Conservation (phyloP, 768 basidiomycete genomes). For the Myochromella boudieri region DNA sequence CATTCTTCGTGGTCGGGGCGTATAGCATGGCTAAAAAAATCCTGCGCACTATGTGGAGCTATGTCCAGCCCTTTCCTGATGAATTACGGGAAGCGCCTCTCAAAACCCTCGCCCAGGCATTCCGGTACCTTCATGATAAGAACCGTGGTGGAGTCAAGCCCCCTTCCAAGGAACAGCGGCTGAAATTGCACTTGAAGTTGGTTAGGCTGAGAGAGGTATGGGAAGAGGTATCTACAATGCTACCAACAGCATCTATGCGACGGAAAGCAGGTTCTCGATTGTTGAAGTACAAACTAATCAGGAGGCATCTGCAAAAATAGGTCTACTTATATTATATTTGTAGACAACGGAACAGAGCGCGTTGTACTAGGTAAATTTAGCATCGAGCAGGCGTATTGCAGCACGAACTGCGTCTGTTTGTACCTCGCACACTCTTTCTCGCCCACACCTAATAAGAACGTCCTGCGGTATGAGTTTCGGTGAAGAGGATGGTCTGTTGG, state of each 20-base stretch:
- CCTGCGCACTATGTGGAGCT: constrained; percentile 64
- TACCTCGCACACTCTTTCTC: constrained; percentile 62
- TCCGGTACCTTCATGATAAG: constrained; percentile 40
- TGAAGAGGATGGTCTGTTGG: constrained; percentile 32
- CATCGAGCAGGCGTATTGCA: constrained; percentile 73
- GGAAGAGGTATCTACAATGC: constrained; percentile 1
- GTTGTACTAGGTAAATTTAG: constrained; percentile 50
- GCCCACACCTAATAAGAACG: constrained; percentile 62
- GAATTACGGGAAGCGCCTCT: constrained; percentile 45
- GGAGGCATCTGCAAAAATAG: no score
- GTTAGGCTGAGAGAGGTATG: constrained; percentile 13
- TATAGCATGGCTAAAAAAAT: constrained; percentile 49
- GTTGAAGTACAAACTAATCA: no score
- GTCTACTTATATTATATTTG: constrained; percentile 2
- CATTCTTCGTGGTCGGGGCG: constrained; percentile 59
- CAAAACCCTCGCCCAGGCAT: constrained; percentile 41
- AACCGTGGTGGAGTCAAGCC: constrained; percentile 14
- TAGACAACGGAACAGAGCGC: no score
- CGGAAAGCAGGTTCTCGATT: no score
- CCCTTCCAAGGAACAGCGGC: constrained; percentile 31
- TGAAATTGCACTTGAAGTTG: constrained; percentile 38
- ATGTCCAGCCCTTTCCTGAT: constrained; percentile 59
- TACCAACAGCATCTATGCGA: background rate
- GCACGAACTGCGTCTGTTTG: constrained; percentile 72
- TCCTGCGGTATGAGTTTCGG: constrained; percentile 61